Percentiles rank a stretch among this genome's conserved stretches.
phyloP scores from a whole-genome alignment of 495 filamentous ascomycete genomes.

The Lophiostoma macrostomum region DNA sequence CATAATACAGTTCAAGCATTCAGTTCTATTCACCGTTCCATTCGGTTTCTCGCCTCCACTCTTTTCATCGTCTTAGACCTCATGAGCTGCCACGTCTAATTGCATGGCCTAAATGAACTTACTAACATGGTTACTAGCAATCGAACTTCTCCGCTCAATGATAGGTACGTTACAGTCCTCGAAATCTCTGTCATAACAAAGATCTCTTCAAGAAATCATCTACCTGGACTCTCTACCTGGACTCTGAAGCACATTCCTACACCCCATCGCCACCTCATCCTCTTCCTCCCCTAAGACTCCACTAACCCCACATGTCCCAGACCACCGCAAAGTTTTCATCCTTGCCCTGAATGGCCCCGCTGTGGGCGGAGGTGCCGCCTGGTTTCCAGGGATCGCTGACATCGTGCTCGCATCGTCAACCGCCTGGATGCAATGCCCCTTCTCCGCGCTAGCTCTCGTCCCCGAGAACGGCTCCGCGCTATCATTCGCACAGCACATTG shows the following conservation, averaged over 20 bases:
- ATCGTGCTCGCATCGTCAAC: slow-evolving; percentile 34
- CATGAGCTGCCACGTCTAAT: too few species aligned
- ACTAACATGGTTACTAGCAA: too few species aligned
- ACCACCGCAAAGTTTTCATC: slow-evolving; percentile 40
- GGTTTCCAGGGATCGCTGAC: slow-evolving; percentile 39
- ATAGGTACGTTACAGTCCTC: too few species aligned
- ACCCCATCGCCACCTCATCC: too few species aligned
- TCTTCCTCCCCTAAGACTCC: too few species aligned
- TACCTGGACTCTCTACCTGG: too few species aligned
- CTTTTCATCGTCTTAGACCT: background rate
- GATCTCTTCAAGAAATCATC: too few species aligned
- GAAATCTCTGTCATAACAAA: too few species aligned
- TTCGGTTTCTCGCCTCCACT: background rate
- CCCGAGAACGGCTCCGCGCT: slow-evolving; percentile 40
- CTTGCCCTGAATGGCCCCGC: slow-evolving; percentile 40
- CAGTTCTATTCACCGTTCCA: background rate
- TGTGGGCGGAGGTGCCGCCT: slow-evolving; percentile 39
- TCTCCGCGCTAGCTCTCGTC: slow-evolving; percentile 37
- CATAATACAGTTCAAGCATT: too few species aligned
- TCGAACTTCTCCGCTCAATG: slow-evolving; percentile 38
- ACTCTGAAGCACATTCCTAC: too few species aligned
- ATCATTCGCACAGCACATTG: slow-evolving; percentile 36
- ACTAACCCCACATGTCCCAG: too few species aligned
- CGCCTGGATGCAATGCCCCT: slow-evolving; percentile 38
- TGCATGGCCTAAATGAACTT: too few species aligned